These are phyloP conservation scores for Entonaema liquescens DNA, from an alignment of 495 filamentous ascomycete species.

Conservation along the genomic window DNA sequence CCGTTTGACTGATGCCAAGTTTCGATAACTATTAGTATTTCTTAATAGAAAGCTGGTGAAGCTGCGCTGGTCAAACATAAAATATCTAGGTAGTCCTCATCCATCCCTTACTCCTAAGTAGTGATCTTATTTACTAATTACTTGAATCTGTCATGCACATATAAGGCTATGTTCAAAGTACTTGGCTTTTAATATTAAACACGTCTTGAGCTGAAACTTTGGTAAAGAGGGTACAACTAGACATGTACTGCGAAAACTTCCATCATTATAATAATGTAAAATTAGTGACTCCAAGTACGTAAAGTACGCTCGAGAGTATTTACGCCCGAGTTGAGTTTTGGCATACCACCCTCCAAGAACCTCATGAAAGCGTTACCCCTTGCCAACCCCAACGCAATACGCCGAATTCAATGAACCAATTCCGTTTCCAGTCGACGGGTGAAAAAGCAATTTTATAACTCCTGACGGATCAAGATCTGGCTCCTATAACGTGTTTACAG, in stretches of 20 bases:
- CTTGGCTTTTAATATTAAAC: background rate
- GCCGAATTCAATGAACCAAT: background rate
- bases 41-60: no score
- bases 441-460: background rate
- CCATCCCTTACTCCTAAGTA: no score
- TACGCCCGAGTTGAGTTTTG: background rate
- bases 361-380: background rate
- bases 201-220: background rate
- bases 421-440: background rate
- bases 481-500: constrained; percentile 40
- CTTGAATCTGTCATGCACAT: background rate
- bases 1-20: no score
- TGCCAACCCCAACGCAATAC: background rate
- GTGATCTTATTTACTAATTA: background rate
- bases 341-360: background rate
- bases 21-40: no score
- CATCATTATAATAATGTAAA: background rate
- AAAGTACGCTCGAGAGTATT: background rate
- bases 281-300: background rate
- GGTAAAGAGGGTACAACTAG: background rate
- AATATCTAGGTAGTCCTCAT: no score
- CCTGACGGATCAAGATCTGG: background rate
- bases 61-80: no score
- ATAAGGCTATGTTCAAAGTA: background rate
- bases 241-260: background rate